phyloP scores from a whole-genome alignment of 1,139 yeast species.

The Candida labiduridarum region DNA sequence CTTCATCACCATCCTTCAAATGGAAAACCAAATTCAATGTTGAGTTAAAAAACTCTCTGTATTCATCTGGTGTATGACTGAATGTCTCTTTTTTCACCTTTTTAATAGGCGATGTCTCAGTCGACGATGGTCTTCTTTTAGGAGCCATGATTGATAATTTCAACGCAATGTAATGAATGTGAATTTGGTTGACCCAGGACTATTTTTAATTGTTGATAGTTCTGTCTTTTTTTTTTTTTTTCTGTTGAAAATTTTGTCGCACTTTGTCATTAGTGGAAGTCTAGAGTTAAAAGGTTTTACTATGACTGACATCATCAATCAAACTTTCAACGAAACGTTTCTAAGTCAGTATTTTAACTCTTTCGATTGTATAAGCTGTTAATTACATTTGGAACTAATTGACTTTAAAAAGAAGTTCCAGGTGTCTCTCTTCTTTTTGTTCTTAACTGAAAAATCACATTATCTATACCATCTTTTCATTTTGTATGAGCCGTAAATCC shows the following conservation, averaged over 20 bases:
- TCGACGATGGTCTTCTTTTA: conserved; percentile 23
- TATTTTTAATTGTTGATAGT: not conserved
- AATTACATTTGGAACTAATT: too few relatives aligned
- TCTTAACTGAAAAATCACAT: not conserved
- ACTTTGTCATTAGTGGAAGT: conserved; percentile 2
- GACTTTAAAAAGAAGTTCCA: not conserved
- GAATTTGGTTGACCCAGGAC: not conserved
- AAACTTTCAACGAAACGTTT: too few relatives aligned
- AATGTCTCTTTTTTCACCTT: conserved; percentile 17
- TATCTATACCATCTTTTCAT: too few relatives aligned
- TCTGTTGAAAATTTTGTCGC: conserved; percentile 2
- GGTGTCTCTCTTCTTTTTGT: not conserved
- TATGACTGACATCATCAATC: too few relatives aligned
- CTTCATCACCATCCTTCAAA: conserved; percentile 32
- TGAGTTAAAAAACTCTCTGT: conserved; percentile 27
- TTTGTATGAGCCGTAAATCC: not conserved
- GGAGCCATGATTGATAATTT: conserved; percentile 24
- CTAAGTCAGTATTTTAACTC: too few relatives aligned
- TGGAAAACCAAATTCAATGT: conserved; percentile 28
- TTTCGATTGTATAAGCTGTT: too few relatives aligned
- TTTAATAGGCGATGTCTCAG: conserved; percentile 13
- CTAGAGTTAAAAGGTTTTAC: too few relatives aligned
- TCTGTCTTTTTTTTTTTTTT: conserved; percentile 7
- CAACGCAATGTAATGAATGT: not conserved
- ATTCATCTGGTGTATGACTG: conserved; percentile 24